Conservation (phyloP, 2,329 filamentous ascomycete genomes). For the Ophiostoma sp. region DNA sequence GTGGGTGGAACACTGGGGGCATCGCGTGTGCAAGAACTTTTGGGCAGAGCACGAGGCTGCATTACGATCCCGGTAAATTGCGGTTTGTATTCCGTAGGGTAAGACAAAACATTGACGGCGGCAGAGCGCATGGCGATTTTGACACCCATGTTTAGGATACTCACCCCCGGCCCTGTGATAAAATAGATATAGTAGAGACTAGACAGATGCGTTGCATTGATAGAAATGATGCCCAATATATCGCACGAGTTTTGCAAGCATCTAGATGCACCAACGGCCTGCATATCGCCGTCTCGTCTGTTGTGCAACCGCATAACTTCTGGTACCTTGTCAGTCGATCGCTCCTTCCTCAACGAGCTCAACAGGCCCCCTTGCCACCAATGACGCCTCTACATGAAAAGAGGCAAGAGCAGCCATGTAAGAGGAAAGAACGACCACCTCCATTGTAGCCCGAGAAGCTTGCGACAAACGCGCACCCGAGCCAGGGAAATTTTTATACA, state of each 20-base stretch:
- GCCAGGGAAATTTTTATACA: neutral
- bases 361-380: neutral
- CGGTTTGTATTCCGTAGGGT: neutral
- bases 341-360: neutral
- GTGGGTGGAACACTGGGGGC: slow-evolving; percentile 91
- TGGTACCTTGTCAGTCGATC: neutral
- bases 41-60: slow-evolving; percentile 75
- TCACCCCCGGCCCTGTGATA: neutral
- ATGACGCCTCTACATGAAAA: neutral
- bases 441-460: neutral
- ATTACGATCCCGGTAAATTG: slow-evolving; percentile 48
- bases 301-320: slow-evolving; percentile 5
- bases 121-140: neutral
- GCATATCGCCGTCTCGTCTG: neutral
- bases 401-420: neutral
- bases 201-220: neutral
- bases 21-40: slow-evolving; percentile 76
- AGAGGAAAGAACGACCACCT: neutral
- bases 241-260: neutral
- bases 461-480: neutral
- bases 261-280: neutral
- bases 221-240: neutral
- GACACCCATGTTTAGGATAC: neutral
- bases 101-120: neutral
- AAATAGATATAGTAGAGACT: neutral